phyloP scores from a whole-genome alignment of 352 stramenopile species.

The Blastocystis sp. region DNA sequence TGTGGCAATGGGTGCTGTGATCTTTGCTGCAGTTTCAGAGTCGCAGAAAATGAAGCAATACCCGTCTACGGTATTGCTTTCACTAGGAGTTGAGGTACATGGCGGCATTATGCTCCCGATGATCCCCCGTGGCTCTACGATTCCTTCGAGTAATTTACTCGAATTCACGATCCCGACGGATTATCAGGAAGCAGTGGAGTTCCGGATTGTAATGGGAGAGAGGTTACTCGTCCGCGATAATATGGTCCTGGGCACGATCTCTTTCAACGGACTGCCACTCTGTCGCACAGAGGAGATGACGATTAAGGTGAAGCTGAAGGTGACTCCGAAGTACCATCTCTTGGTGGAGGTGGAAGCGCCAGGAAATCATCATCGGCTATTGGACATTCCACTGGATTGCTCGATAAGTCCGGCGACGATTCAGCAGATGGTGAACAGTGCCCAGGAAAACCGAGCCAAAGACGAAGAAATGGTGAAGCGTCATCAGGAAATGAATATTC shows the following conservation, averaged over 20 bases:
- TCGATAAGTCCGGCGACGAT: not conserved
- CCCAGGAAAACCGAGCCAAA: not conserved
- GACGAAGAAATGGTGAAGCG: conserved; percentile 7
- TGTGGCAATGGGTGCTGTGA: conserved; percentile 88
- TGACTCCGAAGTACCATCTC: not conserved
- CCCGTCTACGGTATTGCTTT: not conserved
- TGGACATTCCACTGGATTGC: not conserved
- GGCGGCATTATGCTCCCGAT: conserved; percentile 24
- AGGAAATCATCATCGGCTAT: not conserved
- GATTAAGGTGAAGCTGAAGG: not conserved
- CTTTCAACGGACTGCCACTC: not conserved
- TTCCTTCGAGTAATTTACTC: not conserved
- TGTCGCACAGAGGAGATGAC: not conserved
- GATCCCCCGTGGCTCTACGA: not conserved
- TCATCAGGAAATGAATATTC: not conserved
- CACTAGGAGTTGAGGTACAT: not conserved
- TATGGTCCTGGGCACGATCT: not conserved
- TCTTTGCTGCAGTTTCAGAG: not conserved
- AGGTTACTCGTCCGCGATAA: not conserved
- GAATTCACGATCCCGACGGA: conserved; percentile 30
- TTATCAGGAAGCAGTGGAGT: conserved; percentile 4
- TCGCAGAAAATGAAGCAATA: not conserved
- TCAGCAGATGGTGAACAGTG: not conserved
- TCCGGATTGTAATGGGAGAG: conserved; percentile 19
- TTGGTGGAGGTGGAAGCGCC: not conserved